Evolutionary conservation across 345 rosid species (phyloP).

Genomic region (Eucalyptus pauciflora): DNA sequence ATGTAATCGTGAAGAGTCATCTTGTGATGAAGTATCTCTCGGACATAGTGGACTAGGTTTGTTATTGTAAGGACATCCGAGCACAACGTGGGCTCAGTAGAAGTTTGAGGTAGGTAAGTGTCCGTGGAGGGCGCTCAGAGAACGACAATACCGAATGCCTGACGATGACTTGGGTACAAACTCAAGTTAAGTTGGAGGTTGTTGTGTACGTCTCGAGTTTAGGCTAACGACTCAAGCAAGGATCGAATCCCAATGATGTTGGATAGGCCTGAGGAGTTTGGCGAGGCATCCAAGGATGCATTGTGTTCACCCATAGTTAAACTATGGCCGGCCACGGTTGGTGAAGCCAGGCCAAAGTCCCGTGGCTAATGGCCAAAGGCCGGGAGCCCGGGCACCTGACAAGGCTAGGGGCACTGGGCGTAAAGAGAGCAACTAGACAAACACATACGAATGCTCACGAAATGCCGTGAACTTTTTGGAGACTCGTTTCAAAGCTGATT

Average conservation of each 20-base stretch:
- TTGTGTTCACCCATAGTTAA: not conserved
- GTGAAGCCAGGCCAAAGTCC: not conserved
- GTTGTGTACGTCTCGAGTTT: not conserved
- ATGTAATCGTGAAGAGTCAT: not conserved
- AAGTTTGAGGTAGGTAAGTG: not conserved
- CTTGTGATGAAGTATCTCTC: not conserved
- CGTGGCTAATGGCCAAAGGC: not conserved
- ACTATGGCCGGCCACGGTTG: not conserved
- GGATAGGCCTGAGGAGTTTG: not conserved
- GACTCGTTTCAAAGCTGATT: not conserved
- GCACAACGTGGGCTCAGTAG: not conserved
- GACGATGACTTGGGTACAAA: not conserved
- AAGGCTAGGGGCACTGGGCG: not conserved
- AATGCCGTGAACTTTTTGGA: not conserved
- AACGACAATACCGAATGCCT: not conserved
- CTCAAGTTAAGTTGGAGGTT: not conserved
- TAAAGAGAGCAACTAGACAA: not conserved
- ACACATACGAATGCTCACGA: not conserved
- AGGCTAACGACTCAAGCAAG: not conserved
- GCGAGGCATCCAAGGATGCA: not conserved
- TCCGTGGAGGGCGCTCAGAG: not conserved
- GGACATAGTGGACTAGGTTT: not conserved
- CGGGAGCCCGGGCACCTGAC: not conserved
- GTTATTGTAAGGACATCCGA: not conserved
- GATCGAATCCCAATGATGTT: not conserved